Evolutionary conservation across 306 rosid species (phyloP).

Genomic region (Sicyos edulis): DNA sequence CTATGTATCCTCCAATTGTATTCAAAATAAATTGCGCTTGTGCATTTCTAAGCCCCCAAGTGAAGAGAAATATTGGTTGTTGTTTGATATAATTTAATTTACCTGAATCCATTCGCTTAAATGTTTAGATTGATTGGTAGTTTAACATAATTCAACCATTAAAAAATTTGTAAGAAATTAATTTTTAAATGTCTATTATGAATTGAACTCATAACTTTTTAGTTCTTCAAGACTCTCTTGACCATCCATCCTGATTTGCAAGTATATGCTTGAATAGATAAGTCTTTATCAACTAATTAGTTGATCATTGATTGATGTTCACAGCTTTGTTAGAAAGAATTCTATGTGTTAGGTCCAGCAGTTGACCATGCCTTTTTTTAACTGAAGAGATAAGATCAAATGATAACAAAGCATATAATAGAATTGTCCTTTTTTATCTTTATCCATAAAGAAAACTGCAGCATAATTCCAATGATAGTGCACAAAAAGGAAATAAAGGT

Average conservation of each 20-base stretch:
- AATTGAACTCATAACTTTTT: too few species aligned
- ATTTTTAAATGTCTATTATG: too few species aligned
- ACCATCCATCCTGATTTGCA: too few species aligned
- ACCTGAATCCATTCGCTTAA: too few species aligned
- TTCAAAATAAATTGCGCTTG: too few species aligned
- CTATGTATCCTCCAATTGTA: not conserved
- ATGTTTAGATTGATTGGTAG: too few species aligned
- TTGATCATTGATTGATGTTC: slow-evolving; percentile 5
- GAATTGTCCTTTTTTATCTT: not conserved
- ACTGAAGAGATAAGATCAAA: slow-evolving; percentile 14
- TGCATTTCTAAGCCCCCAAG: too few species aligned
- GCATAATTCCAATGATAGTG: slow-evolving; percentile 15
- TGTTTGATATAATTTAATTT: too few species aligned
- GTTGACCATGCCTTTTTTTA: slow-evolving; percentile 6
- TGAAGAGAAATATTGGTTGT: too few species aligned
- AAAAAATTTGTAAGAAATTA: too few species aligned
- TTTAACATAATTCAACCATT: too few species aligned
- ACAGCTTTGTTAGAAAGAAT: slow-evolving; percentile 2
- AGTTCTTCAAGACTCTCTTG: too few species aligned
- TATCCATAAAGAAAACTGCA: slow-evolving; percentile 12
- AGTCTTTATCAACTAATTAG: not conserved
- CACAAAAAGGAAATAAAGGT: slow-evolving; percentile 4
- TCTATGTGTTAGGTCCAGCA: slow-evolving; percentile 4
- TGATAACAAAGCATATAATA: slow-evolving; percentile 13
- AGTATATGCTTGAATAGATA: not conserved